Evolutionary conservation across 192 early-diverging fungal species (phyloP).

Genomic region (Linnemannia zychae): DNA sequence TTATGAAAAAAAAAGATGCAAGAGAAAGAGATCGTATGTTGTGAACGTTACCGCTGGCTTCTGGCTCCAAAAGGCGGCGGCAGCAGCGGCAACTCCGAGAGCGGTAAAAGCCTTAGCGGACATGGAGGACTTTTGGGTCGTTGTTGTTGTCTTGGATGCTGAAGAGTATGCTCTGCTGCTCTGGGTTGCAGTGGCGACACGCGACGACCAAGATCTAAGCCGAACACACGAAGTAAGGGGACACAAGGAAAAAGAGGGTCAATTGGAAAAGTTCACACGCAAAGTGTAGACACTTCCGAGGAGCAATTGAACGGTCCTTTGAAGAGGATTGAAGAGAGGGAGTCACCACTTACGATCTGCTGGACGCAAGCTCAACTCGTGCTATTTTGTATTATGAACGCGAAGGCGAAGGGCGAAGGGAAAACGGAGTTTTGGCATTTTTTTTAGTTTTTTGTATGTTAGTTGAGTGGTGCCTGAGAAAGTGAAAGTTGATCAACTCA

Average conservation of each 20-base stretch:
- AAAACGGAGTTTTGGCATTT: constrained; percentile 6
- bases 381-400: neutral
- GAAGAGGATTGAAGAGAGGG: neutral
- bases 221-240: neutral
- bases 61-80: constrained; percentile 48
- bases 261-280: neutral
- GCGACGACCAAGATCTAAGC: constrained; percentile 50
- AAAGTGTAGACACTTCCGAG: neutral
- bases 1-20: neutral
- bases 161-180: constrained; percentile 25
- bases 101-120: constrained; percentile 15
- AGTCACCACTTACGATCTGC: constrained; percentile 12
- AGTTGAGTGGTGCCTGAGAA: neutral
- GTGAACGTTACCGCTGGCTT: constrained; percentile 30
- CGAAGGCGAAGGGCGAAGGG: neutral
- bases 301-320: neutral
- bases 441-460: too few relatives aligned
- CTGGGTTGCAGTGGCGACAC: neutral
- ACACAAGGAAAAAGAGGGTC: neutral
- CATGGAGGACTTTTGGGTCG: constrained; percentile 2
- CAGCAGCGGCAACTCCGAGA: constrained; percentile 23
- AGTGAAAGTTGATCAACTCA: neutral
- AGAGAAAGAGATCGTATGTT: neutral
- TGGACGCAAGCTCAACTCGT: neutral
- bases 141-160: neutral